Evolutionary conservation across 2,329 filamentous ascomycete genomes (phyloP).

Genomic region (Tolypocladium nubicola): DNA sequence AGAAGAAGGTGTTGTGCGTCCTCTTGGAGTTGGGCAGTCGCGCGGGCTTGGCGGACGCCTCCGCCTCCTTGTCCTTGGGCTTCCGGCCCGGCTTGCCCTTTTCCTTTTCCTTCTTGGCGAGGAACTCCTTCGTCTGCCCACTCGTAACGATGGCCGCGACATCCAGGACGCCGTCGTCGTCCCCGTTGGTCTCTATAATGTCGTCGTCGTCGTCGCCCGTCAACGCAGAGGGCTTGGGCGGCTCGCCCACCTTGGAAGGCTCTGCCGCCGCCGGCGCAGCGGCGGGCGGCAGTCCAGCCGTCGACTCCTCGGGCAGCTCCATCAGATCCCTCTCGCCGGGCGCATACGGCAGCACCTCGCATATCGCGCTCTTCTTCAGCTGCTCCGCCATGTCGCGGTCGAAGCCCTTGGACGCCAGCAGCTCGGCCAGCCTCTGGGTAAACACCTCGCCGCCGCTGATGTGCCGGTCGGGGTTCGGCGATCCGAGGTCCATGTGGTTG

Average conservation of each 20-base stretch:
- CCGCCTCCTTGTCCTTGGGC: slow-evolving; percentile 45
- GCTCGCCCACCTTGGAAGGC: slow-evolving; percentile 21
- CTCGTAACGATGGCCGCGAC: slow-evolving; percentile 77
- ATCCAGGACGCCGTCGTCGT: slow-evolving; percentile 66
- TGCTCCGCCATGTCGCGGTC: slow-evolving; percentile 59
- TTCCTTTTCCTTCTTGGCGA: slow-evolving; percentile 73
- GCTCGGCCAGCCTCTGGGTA: slow-evolving; percentile 59
- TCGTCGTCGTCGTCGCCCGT: slow-evolving; percentile 27
- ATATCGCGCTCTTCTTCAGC: slow-evolving; percentile 55
- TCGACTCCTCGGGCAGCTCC: slow-evolving; percentile 34
- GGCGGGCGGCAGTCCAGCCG: slow-evolving; percentile 8
- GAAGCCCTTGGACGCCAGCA: slow-evolving; percentile 52
- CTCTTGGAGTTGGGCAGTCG: slow-evolving; percentile 65
- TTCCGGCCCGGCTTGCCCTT: slow-evolving; percentile 48
- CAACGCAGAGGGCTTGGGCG: not conserved
- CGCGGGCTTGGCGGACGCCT: slow-evolving; percentile 41
- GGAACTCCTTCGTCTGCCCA: slow-evolving; percentile 71
- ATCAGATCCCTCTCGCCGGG: slow-evolving; percentile 32
- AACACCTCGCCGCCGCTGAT: slow-evolving; percentile 81
- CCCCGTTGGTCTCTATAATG: slow-evolving; percentile 24
- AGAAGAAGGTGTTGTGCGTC: slow-evolving; percentile 59
- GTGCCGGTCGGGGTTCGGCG: slow-evolving; percentile 32
- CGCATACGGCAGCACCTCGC: slow-evolving; percentile 53
- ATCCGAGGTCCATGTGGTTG: slow-evolving; percentile 55
- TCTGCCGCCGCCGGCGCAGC: slow-evolving; percentile 18